Conservation (phyloP, 257 asterid species). For the Fraxinus americana region DNA sequence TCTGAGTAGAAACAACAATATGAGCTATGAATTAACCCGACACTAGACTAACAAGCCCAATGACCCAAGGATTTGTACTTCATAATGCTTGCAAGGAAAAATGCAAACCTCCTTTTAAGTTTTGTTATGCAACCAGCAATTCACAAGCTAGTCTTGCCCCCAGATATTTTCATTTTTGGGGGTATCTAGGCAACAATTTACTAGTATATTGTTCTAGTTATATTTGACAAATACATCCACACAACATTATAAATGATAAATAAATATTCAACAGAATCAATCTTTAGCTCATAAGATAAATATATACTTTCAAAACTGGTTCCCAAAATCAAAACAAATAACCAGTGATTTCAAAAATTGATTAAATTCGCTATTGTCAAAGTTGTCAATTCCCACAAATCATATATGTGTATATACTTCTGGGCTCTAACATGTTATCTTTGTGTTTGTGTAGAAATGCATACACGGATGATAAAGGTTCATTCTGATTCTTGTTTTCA, state of each 20-base stretch:
- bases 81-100: neutral
- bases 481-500: too few relatives aligned
- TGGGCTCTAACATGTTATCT: too few relatives aligned
- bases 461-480: too few relatives aligned
- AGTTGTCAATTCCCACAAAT: too few relatives aligned
- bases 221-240: neutral
- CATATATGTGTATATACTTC: too few relatives aligned
- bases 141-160: neutral
- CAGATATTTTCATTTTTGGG: neutral
- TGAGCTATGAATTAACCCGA: neutral
- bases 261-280: neutral
- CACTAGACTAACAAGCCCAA: neutral
- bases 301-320: neutral
- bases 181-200: neutral
- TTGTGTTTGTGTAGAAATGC: too few relatives aligned
- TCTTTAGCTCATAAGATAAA: too few relatives aligned
- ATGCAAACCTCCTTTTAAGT: neutral
- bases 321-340: neutral
- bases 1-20: slow-evolving; percentile 4
- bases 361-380: too few relatives aligned
- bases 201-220: neutral
- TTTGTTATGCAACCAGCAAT: neutral
- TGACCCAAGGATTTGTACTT: neutral
- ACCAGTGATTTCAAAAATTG: neutral
- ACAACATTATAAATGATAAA: neutral